A percentile compares a stretch with the other conserved stretches of the same genome.
phyloP scores from a whole-genome alignment of 331 rosid species.

The Acacia concinna region DNA sequence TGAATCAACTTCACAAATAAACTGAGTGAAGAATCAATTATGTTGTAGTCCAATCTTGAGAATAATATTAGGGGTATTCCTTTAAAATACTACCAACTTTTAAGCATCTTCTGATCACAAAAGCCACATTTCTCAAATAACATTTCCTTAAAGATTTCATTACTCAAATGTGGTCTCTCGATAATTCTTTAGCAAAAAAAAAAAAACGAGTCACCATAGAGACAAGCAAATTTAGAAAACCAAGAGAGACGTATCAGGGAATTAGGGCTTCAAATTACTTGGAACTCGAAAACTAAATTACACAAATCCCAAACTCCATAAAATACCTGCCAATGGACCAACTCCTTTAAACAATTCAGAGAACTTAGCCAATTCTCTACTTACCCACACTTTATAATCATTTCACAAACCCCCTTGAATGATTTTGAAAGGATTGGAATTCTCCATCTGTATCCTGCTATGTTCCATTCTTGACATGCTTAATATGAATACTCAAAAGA shows the following conservation, averaged over 20 bases:
- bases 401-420: not conserved
- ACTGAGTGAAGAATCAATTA: not conserved
- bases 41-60: not conserved
- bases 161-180: not conserved
- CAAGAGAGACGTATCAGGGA: not conserved
- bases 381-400: not conserved
- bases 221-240: not conserved
- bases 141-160: not conserved
- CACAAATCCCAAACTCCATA: not conserved
- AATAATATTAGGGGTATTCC: not conserved
- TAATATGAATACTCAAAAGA: not conserved
- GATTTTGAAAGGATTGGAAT: not conserved
- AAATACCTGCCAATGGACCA: not conserved
- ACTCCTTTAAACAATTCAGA: not conserved
- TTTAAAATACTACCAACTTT: not conserved
- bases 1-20: not conserved
- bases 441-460: not conserved
- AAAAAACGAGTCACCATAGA: not conserved
- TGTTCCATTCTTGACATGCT: not conserved
- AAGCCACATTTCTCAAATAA: not conserved
- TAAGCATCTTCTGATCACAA: not conserved
- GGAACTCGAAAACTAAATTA: slow-evolving; percentile 2
- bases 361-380: not conserved
- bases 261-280: slow-evolving; percentile 12
- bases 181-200: not conserved